Evolutionary conservation across 192 early-diverging fungal species (phyloP), one percentile per base, ranked within the genome.

Genomic region (Phlyctochytrium arcticum): DNA sequence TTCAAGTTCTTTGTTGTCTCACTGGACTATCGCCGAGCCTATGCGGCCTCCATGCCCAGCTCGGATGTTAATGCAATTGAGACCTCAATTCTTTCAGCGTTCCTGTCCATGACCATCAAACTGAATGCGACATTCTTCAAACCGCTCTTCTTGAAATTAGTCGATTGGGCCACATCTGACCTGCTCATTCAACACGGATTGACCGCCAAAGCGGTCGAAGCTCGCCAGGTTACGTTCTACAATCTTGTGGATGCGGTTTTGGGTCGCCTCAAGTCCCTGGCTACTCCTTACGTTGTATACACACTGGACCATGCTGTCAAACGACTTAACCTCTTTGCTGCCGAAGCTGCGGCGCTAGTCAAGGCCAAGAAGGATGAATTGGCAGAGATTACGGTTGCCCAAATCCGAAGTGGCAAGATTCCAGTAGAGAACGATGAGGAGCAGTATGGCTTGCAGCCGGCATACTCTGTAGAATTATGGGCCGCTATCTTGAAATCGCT

Each of bases 91-190:
- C 82, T 95, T 23, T 74, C 79, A 12, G 83, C 91, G 5, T 92
- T 96, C 64, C 74, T 92, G 76, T 80, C 87, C 53, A 64, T 96
- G 44, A 85, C 92, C 0, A 82, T 96, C 82, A 93, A 92, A 70
- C 77, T 98, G 64, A 99, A 94, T 75, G 96, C 97, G 69, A 89
- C 87, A 15, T 73, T 92, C 39, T 99, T 99, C 90, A 91, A 90
- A 65, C 94, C 95, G 7, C 54, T 97, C 70, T 97, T 92, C 84
- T 75, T 94, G 56, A 90, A 91, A 69, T 71, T 92, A 39, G 77
- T 92, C 30, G 87, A 88, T 32, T 94, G 92, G 92, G 85, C 85
- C 29, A 76, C 71, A 23, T 62, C 68, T 3, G 60, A 55, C 24
- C 29, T 65, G 12, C 21, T 69, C 2, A 17, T 59, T 23, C 71